phyloP scores from a whole-genome alignment of 75 land plant genomes.

The Selaginella moellendorffii region DNA sequence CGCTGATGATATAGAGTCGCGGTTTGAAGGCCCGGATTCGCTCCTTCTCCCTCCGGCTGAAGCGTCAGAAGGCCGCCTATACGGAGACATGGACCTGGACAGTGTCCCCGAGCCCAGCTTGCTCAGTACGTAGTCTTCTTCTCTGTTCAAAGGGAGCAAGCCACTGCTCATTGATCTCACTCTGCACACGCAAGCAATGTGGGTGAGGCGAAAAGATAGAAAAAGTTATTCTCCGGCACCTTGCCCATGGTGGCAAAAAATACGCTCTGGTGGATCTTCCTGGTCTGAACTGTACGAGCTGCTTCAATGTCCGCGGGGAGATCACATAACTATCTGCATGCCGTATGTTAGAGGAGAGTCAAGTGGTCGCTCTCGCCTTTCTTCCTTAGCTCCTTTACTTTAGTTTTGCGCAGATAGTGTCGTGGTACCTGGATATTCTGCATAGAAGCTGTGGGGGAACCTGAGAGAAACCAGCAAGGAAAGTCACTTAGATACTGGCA shows the following conservation, averaged over 20 bases:
- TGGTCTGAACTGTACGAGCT: not conserved
- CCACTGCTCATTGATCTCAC: not conserved
- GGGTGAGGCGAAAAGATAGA: not conserved
- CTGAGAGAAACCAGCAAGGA: not conserved
- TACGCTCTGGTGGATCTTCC: not conserved
- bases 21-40: not conserved
- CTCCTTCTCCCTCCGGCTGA: not conserved
- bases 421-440: not conserved
- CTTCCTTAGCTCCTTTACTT: too few species aligned
- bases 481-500: not conserved
- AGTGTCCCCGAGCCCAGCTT: not conserved
- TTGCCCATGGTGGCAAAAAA: not conserved
- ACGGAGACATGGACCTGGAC: not conserved
- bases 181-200: too few species aligned
- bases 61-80: not conserved
- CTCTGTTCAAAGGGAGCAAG: not conserved
- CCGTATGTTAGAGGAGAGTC: too few species aligned
- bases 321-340: not conserved
- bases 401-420: too few species aligned
- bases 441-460: not conserved
- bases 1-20: not conserved
- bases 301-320: not conserved
- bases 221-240: not conserved
- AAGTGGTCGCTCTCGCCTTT: too few species aligned
- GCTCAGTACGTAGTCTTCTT: not conserved